phyloP scores from a whole-genome alignment of 1,139 yeast species.

The Sugiyamaella grinbergsii region DNA sequence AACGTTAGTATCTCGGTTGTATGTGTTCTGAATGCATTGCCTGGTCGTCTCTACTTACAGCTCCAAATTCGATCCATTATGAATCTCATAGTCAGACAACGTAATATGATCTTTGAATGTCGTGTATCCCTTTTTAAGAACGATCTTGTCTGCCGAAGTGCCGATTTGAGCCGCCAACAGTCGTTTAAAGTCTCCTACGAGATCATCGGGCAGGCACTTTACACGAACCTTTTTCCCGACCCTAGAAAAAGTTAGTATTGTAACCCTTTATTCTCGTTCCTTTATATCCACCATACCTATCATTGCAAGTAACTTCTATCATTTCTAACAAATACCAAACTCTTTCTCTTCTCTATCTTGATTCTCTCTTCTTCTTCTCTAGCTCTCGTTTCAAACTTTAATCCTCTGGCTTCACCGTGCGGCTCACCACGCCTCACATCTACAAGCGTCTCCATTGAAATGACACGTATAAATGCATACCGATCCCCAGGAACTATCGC shows the following conservation, averaged over 20 bases:
- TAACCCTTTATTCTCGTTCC: conserved; percentile 27
- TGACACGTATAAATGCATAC: conserved; percentile 15
- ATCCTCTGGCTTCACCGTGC: not conserved
- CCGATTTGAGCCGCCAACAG: conserved; percentile 83
- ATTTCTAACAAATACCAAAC: conserved; percentile 26
- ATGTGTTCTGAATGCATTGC: not conserved
- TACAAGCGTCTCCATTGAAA: not conserved
- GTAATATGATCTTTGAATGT: conserved; percentile 87
- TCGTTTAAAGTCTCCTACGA: conserved; percentile 90
- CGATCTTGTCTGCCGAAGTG: conserved; percentile 64
- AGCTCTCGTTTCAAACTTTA: not conserved
- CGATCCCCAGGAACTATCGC: not conserved
- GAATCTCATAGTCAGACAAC: conserved; percentile 89
- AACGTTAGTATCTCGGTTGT: not conserved
- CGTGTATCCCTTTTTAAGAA: conserved; percentile 53
- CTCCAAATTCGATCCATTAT: conserved; percentile 85
- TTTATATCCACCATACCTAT: too few species aligned
- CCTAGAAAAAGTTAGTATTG: conserved; percentile 39
- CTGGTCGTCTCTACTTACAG: conserved; percentile 49
- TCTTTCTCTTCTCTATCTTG: not conserved
- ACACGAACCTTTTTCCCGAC: conserved; percentile 87
- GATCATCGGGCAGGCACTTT: conserved; percentile 77
- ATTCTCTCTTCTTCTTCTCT: not conserved
- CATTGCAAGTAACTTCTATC: conserved; percentile 48
- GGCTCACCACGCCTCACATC: conserved; percentile 2